Evolutionary conservation across 2,329 filamentous ascomycete species (phyloP).

Genomic region (Aspergillus costaricaensis): DNA sequence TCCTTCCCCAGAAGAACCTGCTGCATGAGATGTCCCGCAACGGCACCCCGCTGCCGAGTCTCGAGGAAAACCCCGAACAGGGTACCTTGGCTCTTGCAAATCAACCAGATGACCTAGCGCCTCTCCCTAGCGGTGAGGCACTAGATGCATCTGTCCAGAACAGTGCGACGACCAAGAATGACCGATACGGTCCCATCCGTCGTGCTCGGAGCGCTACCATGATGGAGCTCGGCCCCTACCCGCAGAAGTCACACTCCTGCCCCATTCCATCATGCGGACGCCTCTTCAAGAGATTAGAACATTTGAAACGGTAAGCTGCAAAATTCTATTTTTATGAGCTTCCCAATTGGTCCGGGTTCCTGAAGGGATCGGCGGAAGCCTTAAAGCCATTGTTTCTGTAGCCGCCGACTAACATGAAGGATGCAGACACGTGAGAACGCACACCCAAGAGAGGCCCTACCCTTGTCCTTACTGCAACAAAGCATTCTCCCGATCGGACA

Average conservation of each 20-base stretch:
- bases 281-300: conserved; percentile 97
- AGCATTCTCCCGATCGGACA: conserved; percentile 97
- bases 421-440: conserved; percentile 92
- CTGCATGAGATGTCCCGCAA: conserved; percentile 79
- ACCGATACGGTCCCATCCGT: conserved; percentile 67
- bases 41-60: conserved; percentile 81
- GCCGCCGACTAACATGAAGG: conserved; percentile 54
- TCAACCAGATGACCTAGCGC: conserved; percentile 66
- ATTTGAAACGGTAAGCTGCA: conserved; percentile 87
- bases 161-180: conserved; percentile 61
- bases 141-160: conserved; percentile 57
- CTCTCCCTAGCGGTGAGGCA: conserved; percentile 64
- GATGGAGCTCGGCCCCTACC: conserved; percentile 94
- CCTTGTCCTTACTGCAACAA: conserved; percentile 98
- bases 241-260: conserved; percentile 97
- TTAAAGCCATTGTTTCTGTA: conserved; percentile 48
- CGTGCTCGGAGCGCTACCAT: conserved; percentile 91
- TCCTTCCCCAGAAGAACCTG: conserved; percentile 75
- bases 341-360: conserved; percentile 26
- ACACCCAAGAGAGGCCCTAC: conserved; percentile 98
- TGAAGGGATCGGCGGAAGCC: conserved; percentile 28
- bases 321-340: conserved; percentile 28
- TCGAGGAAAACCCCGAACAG: conserved; percentile 78
- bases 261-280: conserved; percentile 98
- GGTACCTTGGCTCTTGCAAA: conserved; percentile 68